Conservation (phyloP, 2,329 filamentous ascomycete species). For the Dryadomyces quercus-mongolicae region DNA sequence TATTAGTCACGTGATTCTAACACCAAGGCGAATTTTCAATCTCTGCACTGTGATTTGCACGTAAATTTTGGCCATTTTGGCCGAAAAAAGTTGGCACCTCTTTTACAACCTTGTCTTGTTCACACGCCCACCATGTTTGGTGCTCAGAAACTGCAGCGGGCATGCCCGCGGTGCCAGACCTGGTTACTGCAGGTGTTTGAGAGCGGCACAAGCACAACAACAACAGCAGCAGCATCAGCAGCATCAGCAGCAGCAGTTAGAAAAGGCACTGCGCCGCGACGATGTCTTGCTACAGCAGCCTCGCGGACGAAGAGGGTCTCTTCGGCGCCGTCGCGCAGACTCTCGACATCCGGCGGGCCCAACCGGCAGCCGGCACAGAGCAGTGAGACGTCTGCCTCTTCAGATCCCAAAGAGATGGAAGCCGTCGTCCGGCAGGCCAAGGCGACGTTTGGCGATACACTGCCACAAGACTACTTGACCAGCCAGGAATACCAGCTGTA, state of each 20-base stretch:
- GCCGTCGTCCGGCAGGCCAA: slow-evolving; percentile 57
- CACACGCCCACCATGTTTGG: slow-evolving; percentile 6
- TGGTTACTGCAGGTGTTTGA: slow-evolving; percentile 12
- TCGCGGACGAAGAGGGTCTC: not conserved
- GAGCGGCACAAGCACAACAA: not conserved
- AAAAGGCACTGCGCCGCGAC: not conserved
- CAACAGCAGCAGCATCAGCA: not conserved
- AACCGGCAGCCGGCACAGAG: not conserved
- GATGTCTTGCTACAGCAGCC: not conserved
- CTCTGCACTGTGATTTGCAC: slow-evolving; percentile 10
- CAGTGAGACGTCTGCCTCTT: not conserved
- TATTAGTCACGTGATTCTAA: not conserved
- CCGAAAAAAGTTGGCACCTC: not conserved
- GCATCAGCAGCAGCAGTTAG: not conserved
- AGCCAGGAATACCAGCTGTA: slow-evolving; percentile 64
- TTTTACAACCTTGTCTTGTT: not conserved
- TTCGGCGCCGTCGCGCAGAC: not conserved
- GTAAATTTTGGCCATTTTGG: not conserved
- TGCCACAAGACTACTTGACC: slow-evolving; percentile 61
- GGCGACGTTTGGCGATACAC: slow-evolving; percentile 61
- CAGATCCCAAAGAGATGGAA: slow-evolving; percentile 33
- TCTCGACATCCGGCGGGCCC: slow-evolving; percentile 5
- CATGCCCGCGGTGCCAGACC: slow-evolving; percentile 12
- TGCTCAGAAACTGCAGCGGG: slow-evolving; percentile 9
- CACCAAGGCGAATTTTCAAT: slow-evolving; percentile 8